Percentiles rank a stretch among this genome's conserved stretches.
These are phyloP conservation scores for Pichia kluyveri DNA, from an alignment of 805 yeast species.

Conservation along the genomic window DNA sequence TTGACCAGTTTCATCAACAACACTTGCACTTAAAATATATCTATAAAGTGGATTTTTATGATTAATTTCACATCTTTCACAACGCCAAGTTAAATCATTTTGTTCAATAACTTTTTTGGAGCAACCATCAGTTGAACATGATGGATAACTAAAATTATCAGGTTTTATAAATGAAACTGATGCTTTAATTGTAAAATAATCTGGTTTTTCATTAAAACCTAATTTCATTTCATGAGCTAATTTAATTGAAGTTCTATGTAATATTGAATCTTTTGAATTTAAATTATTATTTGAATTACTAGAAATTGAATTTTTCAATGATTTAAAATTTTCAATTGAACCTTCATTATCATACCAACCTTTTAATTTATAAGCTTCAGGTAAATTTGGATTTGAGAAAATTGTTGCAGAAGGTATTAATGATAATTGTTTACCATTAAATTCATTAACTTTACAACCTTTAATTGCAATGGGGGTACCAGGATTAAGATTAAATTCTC, in stretches of 20 bases:
- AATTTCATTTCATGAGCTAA: conserved; percentile 58
- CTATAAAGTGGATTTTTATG: conserved; percentile 67
- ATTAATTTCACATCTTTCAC: conserved; percentile 80
- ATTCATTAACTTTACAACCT: conserved; percentile 84
- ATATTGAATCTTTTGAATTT: conserved; percentile 32
- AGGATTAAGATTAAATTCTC: conserved; percentile 60
- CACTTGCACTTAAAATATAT: conserved; percentile 65
- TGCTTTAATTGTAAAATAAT: conserved; percentile 69
- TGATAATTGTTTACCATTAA: conserved; percentile 77
- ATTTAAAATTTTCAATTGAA: conserved; percentile 47
- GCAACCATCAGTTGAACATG: conserved; percentile 72
- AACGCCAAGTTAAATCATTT: conserved; percentile 75
- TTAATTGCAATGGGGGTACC: conserved; percentile 88
- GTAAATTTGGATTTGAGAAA: conserved; percentile 75
- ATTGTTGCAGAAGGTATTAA: conserved; percentile 72
- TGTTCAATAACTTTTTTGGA: conserved; percentile 75
- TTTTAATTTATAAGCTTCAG: conserved; percentile 78
- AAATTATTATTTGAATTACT: conserved; percentile 24
- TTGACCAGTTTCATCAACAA: conserved; percentile 77
- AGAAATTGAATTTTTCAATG: conserved; percentile 36
- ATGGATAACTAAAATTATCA: conserved; percentile 81
- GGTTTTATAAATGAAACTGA: conserved; percentile 61
- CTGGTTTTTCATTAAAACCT: conserved; percentile 72
- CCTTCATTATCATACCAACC: conserved; percentile 95
- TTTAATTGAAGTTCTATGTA: conserved; percentile 55